These are phyloP conservation scores for Metschnikowia kunwiensis DNA, from an alignment of 805 yeast species.

Conservation along the genomic window DNA sequence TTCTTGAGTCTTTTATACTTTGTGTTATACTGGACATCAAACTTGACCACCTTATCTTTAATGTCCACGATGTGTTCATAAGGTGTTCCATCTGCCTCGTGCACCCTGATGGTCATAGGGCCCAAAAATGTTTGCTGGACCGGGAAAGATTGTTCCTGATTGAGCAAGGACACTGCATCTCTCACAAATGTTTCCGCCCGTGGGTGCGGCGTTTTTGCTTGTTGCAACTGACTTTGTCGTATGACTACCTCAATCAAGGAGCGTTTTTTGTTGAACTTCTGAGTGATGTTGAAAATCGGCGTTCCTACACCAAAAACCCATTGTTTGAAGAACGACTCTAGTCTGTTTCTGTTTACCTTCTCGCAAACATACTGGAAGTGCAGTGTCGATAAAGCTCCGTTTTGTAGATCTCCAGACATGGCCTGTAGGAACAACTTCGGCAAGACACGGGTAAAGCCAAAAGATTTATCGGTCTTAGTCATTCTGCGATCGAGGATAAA, in stretches of 20 bases:
- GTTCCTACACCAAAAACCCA: conserved; percentile 91
- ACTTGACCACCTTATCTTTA: conserved; percentile 77
- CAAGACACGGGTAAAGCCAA: conserved; percentile 86
- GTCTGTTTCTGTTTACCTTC: conserved; percentile 80
- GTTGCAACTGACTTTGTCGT: conserved; percentile 79
- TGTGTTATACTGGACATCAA: conserved; percentile 94
- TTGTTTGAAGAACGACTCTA: conserved; percentile 82
- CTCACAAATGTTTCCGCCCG: conserved; percentile 41
- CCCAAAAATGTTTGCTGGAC: conserved; percentile 71
- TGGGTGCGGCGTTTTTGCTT: conserved; percentile 40
- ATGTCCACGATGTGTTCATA: conserved; percentile 95
- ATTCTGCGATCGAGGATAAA: conserved; percentile 84
- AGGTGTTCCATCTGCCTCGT: conserved; percentile 98
- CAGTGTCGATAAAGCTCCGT: conserved; percentile 70
- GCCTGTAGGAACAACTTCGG: conserved; percentile 91
- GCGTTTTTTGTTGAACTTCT: conserved; percentile 87
- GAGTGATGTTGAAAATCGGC: conserved; percentile 85
- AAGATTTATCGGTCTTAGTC: conserved; percentile 93
- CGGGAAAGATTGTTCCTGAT: conserved; percentile 38
- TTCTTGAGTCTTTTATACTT: conserved; percentile 81
- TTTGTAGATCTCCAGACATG: conserved; percentile 87
- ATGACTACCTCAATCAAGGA: conserved; percentile 94
- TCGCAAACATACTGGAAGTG: conserved; percentile 96
- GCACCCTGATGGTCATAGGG: conserved; percentile 94
- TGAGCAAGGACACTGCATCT: conserved; percentile 42